phyloP scores from a whole-genome alignment of 768 basidiomycete genomes.

The Pleurotus cornucopiae region DNA sequence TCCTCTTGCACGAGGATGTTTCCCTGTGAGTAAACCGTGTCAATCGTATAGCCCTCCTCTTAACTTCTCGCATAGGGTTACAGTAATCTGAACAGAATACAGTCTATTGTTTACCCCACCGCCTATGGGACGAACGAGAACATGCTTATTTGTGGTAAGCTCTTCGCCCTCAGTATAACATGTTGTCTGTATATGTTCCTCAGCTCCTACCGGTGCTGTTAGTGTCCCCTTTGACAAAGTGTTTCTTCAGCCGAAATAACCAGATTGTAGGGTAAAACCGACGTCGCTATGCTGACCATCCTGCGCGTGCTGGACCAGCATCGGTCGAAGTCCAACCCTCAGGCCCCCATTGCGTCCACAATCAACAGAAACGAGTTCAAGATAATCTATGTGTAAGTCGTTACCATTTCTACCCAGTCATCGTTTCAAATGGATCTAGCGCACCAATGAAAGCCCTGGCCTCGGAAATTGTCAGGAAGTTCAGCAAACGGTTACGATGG shows the following conservation, averaged over 20 bases:
- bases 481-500: slow-evolving; percentile 88
- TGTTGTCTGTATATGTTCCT: not conserved
- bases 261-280: slow-evolving; percentile 86
- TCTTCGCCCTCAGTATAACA: not conserved
- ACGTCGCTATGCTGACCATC: slow-evolving; percentile 92
- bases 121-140: slow-evolving; percentile 97
- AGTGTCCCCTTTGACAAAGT: slow-evolving; percentile 22
- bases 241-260: not conserved
- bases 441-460: slow-evolving; percentile 99
- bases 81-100: slow-evolving; percentile 82
- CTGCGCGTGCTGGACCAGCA: slow-evolving; percentile 85
- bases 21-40: slow-evolving; percentile 52
- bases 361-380: slow-evolving; percentile 81
- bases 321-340: slow-evolving; percentile 22
- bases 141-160: slow-evolving; percentile 84
- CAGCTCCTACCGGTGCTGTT: slow-evolving; percentile 97
- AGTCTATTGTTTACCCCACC: slow-evolving; percentile 90
- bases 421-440: slow-evolving; percentile 29
- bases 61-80: slow-evolving; percentile 61
- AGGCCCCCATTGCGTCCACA: slow-evolving; percentile 34
- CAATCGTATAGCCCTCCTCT: not conserved
- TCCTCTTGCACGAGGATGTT: slow-evolving; percentile 72
- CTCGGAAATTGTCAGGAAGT: slow-evolving; percentile 90
- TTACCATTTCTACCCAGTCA: not conserved
- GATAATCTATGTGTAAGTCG: slow-evolving; percentile 87